Evolutionary conservation across 805 yeast genomes (phyloP).

Genomic region (Nakazawaea anatomiae): DNA sequence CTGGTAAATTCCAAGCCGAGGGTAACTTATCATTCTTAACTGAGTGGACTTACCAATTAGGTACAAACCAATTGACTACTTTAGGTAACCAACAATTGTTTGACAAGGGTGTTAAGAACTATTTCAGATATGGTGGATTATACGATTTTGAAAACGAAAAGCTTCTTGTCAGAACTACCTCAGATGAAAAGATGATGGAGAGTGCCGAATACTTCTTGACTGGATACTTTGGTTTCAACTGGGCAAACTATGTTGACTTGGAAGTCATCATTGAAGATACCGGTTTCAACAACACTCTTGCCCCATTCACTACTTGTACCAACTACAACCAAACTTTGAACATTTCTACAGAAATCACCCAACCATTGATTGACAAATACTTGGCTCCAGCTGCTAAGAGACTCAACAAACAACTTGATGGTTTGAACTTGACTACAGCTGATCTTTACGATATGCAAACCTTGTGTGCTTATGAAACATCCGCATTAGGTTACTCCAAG

Average conservation of each 20-base stretch:
- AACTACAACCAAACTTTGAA: slow-evolving; percentile 6
- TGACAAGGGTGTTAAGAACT: slow-evolving; percentile 14
- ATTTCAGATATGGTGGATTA: slow-evolving; percentile 15
- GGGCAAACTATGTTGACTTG: slow-evolving; percentile 16
- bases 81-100: slow-evolving; percentile 18
- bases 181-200: slow-evolving; percentile 41
- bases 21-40: slow-evolving; percentile 8
- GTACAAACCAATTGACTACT: slow-evolving; percentile 13
- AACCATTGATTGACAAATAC: background rate
- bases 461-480: slow-evolving; percentile 36
- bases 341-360: background rate
- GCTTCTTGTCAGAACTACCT: slow-evolving; percentile 25
- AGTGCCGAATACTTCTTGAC: slow-evolving; percentile 40
- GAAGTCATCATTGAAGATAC: slow-evolving; percentile 14
- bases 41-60: slow-evolving; percentile 11
- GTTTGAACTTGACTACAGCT: slow-evolving; percentile 20
- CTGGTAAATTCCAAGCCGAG: slow-evolving; percentile 2
- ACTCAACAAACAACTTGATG: slow-evolving; percentile 12
- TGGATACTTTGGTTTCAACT: slow-evolving; percentile 38
- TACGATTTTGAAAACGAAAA: slow-evolving; percentile 11
- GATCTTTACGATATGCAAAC: slow-evolving; percentile 28
- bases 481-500: slow-evolving; percentile 32
- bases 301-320: slow-evolving; percentile 13
- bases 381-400: slow-evolving; percentile 1
- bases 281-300: slow-evolving; percentile 16